phyloP scores from a whole-genome alignment of 371 early-diverging fungal genomes.

The Dentiscutata heterogama region DNA sequence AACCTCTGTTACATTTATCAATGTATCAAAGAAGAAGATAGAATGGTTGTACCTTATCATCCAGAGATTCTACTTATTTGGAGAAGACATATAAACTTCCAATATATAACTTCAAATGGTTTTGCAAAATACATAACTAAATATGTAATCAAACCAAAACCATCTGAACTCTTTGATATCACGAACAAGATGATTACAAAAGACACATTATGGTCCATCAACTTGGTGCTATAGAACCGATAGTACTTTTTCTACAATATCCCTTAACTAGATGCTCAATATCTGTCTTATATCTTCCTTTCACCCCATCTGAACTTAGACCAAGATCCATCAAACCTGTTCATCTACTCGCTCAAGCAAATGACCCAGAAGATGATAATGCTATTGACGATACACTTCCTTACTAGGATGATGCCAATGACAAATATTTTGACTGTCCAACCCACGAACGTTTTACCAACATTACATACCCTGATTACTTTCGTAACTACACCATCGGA shows the following conservation, averaged over 20 bases:
- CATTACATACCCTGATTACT: neutral
- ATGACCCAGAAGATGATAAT: too few species aligned
- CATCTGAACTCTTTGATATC: neutral
- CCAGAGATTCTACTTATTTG: slow-evolving; percentile 9
- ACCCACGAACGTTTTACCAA: neutral
- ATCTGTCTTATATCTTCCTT: too few species aligned
- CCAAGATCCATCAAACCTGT: too few species aligned
- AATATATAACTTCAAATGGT: neutral
- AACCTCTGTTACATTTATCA: too few species aligned
- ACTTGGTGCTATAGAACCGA: neutral
- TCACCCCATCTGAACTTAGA: too few species aligned
- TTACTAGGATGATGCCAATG: slow-evolving; percentile 5
- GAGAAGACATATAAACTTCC: too few species aligned
- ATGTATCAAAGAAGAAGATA: too few species aligned
- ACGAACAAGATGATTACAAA: neutral
- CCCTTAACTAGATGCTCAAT: too few species aligned
- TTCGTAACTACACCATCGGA: neutral
- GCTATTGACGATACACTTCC: neutral
- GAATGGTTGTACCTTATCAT: too few species aligned
- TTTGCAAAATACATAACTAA: slow-evolving; percentile 22
- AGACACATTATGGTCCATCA: neutral
- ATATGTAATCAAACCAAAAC: slow-evolving; percentile 28
- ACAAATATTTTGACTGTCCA: slow-evolving; percentile 28
- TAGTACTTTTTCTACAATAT: neutral
- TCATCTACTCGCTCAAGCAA: too few species aligned